Evolutionary conservation across 2,329 filamentous ascomycete genomes (phyloP).

Genomic region (Aspergillus fijiensis): DNA sequence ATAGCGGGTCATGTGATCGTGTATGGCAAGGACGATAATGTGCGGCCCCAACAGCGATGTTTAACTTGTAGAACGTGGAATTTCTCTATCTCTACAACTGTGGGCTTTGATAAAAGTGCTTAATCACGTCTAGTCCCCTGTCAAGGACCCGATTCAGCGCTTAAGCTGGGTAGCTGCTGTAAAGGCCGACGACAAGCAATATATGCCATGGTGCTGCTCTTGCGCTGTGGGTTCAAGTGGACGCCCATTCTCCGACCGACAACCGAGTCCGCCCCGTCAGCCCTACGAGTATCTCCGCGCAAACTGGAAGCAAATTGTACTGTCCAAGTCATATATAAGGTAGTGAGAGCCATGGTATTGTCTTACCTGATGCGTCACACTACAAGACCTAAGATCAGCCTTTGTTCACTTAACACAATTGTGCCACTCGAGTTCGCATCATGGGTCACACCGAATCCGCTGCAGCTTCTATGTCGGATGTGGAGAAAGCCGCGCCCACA

Average conservation of each 20-base stretch:
- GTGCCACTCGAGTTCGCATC: neutral
- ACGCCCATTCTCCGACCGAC: slow-evolving; percentile 26
- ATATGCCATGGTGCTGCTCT: too few species aligned
- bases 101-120: too few species aligned
- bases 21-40: too few species aligned
- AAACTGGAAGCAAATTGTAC: neutral
- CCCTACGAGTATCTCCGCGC: neutral
- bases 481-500: neutral
- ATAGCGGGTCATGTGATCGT: too few species aligned
- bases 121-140: too few species aligned
- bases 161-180: too few species aligned
- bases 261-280: neutral
- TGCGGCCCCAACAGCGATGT: too few species aligned
- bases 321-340: neutral
- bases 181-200: slow-evolving; percentile 6
- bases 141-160: too few species aligned
- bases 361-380: neutral
- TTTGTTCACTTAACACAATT: neutral
- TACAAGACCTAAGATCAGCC: neutral
- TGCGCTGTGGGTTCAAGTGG: slow-evolving; percentile 26
- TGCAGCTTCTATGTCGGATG: neutral
- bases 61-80: too few species aligned
- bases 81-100: too few species aligned
- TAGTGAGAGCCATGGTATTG: neutral
- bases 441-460: neutral